A percentile compares a stretch with the other conserved stretches of the same genome.
These are phyloP conservation scores for Anthracocystis walkeri DNA, from an alignment of 1,284 basidiomycete genomes.

Conservation along the genomic window DNA sequence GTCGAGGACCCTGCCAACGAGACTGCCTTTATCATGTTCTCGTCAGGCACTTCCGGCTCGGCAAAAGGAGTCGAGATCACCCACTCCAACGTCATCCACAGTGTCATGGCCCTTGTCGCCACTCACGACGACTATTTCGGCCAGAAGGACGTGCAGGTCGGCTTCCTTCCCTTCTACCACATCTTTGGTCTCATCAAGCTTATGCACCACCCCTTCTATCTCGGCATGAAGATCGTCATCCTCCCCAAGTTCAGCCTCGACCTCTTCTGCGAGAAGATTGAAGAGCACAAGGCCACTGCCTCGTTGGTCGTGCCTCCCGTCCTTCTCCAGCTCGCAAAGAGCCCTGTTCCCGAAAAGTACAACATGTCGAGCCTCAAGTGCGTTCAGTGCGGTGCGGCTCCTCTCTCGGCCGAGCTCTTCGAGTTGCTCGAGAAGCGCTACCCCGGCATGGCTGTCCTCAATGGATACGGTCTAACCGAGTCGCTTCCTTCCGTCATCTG, in stretches of 20 bases:
- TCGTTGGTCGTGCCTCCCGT: slow-evolving; percentile 85
- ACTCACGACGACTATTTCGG: slow-evolving; percentile 51
- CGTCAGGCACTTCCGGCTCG: slow-evolving; percentile 63
- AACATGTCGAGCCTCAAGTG: slow-evolving; percentile 76
- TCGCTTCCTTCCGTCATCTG: slow-evolving; percentile 75
- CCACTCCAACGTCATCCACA: slow-evolving; percentile 60
- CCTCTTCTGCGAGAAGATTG: slow-evolving; percentile 77
- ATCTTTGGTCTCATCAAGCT: slow-evolving; percentile 73
- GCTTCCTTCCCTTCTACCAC: slow-evolving; percentile 66
- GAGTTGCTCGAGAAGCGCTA: slow-evolving; percentile 74
- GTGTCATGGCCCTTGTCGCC: slow-evolving; percentile 51
- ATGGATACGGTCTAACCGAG: slow-evolving; percentile 83
- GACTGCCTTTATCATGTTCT: slow-evolving; percentile 62
- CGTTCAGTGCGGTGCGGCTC: slow-evolving; percentile 84
- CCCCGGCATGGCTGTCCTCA: slow-evolving; percentile 63
- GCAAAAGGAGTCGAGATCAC: slow-evolving; percentile 67
- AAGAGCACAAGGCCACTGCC: slow-evolving; percentile 77
- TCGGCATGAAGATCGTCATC: slow-evolving; percentile 77
- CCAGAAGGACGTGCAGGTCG: slow-evolving; percentile 51
- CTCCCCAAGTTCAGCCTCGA: slow-evolving; percentile 81
- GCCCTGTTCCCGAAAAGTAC: slow-evolving; percentile 79
- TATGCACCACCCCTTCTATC: slow-evolving; percentile 76
- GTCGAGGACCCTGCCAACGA: slow-evolving; percentile 48
- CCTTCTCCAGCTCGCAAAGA: slow-evolving; percentile 79
- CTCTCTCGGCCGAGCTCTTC: slow-evolving; percentile 77